phyloP scores from a whole-genome alignment of 2,329 filamentous ascomycete species.

The Nigrospora sphaerica region DNA sequence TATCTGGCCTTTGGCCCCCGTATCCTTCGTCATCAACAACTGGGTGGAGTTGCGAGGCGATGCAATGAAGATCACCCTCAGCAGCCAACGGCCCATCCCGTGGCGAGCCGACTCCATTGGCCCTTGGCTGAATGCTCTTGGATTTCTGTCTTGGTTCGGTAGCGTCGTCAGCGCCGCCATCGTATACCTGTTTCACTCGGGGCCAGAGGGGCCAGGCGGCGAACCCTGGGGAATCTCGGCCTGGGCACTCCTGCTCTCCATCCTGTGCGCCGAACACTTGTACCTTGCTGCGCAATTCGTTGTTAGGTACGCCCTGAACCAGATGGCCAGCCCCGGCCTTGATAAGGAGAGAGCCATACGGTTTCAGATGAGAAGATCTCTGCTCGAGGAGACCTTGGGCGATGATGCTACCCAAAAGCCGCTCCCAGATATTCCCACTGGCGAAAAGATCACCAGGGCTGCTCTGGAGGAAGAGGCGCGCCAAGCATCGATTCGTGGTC shows the following conservation, averaged over 20 bases:
- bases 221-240: constrained; percentile 63
- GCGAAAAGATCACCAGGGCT: constrained; percentile 57
- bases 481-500: constrained; percentile 38
- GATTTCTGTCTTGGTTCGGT: constrained; percentile 90
- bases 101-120: constrained; percentile 91
- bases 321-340: constrained; percentile 77
- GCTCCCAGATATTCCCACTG: constrained; percentile 38
- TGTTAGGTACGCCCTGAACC: constrained; percentile 66
- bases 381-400: constrained; percentile 67
- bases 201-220: constrained; percentile 57
- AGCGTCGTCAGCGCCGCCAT: constrained; percentile 82
- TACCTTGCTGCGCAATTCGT: constrained; percentile 73
- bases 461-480: constrained; percentile 59
- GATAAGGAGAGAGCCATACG: constrained; percentile 80
- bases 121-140: constrained; percentile 79
- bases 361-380: constrained; percentile 71
- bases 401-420: constrained; percentile 44
- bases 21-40: constrained; percentile 89
- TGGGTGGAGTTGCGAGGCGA: constrained; percentile 93
- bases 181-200: constrained; percentile 78
- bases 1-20: constrained; percentile 86
- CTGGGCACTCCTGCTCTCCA: constrained; percentile 74
- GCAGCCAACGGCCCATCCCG: constrained; percentile 83
- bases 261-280: constrained; percentile 82
- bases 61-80: constrained; percentile 86